Conservation (phyloP, 2,329 filamentous ascomycete species). For the Bipolaris zeicola region DNA sequence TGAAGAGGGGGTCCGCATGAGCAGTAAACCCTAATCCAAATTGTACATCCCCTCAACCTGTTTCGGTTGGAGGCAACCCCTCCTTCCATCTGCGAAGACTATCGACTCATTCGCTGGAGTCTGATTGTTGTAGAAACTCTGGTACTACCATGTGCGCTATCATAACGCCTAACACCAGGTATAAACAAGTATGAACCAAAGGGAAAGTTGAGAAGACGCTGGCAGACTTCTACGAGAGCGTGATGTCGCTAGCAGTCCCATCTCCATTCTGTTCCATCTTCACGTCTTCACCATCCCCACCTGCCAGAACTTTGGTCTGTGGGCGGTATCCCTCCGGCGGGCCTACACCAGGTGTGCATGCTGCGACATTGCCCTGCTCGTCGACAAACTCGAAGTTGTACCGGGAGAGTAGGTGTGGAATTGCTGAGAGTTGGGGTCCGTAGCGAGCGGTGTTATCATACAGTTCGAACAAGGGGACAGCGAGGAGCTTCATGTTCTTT, state of each 20-base stretch:
- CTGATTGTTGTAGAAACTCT: not conserved
- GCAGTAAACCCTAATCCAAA: not conserved
- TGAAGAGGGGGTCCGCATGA: not conserved
- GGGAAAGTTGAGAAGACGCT: not conserved
- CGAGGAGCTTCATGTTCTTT: conserved; percentile 99
- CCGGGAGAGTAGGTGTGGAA: conserved; percentile 89
- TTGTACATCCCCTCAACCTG: not conserved
- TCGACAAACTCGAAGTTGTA: conserved; percentile 99
- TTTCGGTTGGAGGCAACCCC: not conserved
- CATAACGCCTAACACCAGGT: conserved; percentile 7
- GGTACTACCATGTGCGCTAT: not conserved
- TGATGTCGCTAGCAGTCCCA: conserved; percentile 41
- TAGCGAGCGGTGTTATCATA: conserved; percentile 97
- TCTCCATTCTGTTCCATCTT: conserved; percentile 48
- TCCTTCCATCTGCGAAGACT: not conserved
- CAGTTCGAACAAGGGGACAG: conserved; percentile 94
- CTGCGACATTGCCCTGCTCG: conserved; percentile 85
- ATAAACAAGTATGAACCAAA: conserved; percentile 3
- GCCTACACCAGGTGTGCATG: conserved; percentile 79
- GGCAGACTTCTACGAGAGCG: conserved; percentile 33
- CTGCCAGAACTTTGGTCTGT: conserved; percentile 46
- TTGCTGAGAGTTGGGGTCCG: conserved; percentile 93
- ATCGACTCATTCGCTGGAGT: not conserved
- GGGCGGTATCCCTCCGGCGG: conserved; percentile 49
- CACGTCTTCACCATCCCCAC: conserved; percentile 46